phyloP scores from a whole-genome alignment of 768 basidiomycete genomes.

The Amyloporia xantha region DNA sequence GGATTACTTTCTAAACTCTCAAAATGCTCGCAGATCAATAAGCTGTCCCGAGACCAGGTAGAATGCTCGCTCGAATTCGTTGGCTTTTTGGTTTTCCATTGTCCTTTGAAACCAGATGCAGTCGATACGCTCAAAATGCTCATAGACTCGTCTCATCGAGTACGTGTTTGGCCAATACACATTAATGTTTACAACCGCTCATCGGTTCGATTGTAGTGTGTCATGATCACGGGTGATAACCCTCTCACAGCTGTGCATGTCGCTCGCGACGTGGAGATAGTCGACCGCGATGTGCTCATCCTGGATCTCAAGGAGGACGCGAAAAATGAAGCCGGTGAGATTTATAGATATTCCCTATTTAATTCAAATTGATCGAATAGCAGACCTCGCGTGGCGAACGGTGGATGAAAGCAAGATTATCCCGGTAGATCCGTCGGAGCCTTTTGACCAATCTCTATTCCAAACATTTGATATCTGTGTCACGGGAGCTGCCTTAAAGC shows the following conservation, averaged over 20 bases:
- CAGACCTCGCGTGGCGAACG: conserved; percentile 88
- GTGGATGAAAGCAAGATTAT: conserved; percentile 91
- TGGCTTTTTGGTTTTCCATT: conserved; percentile 99
- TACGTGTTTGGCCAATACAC: conserved; percentile 35
- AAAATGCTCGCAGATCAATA: conserved; percentile 64
- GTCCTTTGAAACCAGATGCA: conserved; percentile 92
- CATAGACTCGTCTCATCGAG: conserved; percentile 92
- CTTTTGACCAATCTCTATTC: conserved; percentile 73
- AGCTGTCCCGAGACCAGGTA: conserved; percentile 71
- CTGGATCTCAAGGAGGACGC: conserved; percentile 85
- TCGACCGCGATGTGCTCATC: conserved; percentile 91
- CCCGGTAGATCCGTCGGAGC: conserved; percentile 72
- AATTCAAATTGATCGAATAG: neutral
- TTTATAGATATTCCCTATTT: neutral
- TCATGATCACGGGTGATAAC: conserved; percentile 99
- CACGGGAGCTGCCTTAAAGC: conserved; percentile 90
- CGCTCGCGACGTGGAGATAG: conserved; percentile 92
- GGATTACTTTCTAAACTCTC: neutral
- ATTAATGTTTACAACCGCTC: neutral
- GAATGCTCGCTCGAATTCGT: conserved; percentile 78
- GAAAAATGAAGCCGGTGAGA: conserved; percentile 56
- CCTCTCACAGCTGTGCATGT: conserved; percentile 96
- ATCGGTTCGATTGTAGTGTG: conserved; percentile 49
- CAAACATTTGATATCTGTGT: conserved; percentile 93
- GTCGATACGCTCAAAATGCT: conserved; percentile 89